Conservation (phyloP, 495 filamentous ascomycete species). For the Beverwykella pulmonaria region DNA sequence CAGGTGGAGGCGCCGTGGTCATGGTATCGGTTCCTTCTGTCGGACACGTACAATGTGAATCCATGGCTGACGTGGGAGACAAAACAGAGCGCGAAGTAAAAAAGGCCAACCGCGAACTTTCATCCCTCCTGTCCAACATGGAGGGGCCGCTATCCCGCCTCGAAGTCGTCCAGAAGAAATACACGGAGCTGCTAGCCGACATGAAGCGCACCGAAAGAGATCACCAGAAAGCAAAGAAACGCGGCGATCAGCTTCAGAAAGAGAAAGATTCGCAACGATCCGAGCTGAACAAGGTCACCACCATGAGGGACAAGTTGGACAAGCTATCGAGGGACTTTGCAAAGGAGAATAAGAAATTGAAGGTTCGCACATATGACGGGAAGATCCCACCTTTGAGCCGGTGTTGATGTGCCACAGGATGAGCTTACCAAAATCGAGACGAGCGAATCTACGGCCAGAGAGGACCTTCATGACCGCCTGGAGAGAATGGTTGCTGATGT, state of each 20-base stretch:
- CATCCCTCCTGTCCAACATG: slow-evolving; percentile 77
- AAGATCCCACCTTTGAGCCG: slow-evolving; percentile 14
- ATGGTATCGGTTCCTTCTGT: neutral
- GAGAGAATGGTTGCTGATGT: slow-evolving; percentile 74
- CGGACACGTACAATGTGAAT: neutral
- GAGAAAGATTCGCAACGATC: slow-evolving; percentile 87
- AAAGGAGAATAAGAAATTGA: slow-evolving; percentile 94
- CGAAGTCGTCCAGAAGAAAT: slow-evolving; percentile 86
- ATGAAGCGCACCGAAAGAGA: slow-evolving; percentile 96
- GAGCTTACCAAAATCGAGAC: slow-evolving; percentile 87
- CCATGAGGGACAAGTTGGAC: slow-evolving; percentile 90
- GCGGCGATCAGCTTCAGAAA: slow-evolving; percentile 91
- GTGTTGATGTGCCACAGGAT: slow-evolving; percentile 60
- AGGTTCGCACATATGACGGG: slow-evolving; percentile 58
- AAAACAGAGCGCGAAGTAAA: slow-evolving; percentile 76
- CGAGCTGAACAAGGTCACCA: slow-evolving; percentile 83
- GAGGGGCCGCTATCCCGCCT: slow-evolving; percentile 73
- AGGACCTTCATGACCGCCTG: slow-evolving; percentile 81
- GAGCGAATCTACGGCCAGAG: slow-evolving; percentile 75
- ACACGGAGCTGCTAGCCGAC: slow-evolving; percentile 83
- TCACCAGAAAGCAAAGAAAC: slow-evolving; percentile 92
- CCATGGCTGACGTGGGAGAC: slow-evolving; percentile 20
- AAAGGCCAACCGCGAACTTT: slow-evolving; percentile 88
- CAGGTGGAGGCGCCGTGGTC: neutral
- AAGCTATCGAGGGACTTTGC: slow-evolving; percentile 91